These are phyloP conservation scores for Exidia glandulosa DNA, from an alignment of 768 basidiomycete genomes.

Conservation along the genomic window DNA sequence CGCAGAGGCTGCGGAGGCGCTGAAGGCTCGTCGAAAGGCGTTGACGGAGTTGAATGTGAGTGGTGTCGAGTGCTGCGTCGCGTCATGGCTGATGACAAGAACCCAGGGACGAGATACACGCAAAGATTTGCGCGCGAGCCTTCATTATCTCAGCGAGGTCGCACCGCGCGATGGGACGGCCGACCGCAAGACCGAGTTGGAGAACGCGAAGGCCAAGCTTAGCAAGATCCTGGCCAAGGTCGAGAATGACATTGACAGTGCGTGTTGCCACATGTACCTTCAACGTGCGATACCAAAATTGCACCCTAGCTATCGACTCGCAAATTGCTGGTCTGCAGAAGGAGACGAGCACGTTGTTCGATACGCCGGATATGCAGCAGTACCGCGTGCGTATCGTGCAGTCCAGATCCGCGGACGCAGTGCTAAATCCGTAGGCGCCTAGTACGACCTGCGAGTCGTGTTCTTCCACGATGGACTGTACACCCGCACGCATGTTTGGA, in stretches of 20 bases:
- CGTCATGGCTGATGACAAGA: neutral
- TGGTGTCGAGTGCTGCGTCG: slow-evolving; percentile 4
- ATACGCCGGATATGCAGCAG: slow-evolving; percentile 54
- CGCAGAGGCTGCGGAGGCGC: slow-evolving; percentile 34
- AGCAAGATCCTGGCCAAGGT: slow-evolving; percentile 40
- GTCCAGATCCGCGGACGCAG: neutral
- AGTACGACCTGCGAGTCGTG: slow-evolving; percentile 78
- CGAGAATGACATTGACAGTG: slow-evolving; percentile 45
- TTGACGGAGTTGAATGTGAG: slow-evolving; percentile 49
- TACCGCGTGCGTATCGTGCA: slow-evolving; percentile 33
- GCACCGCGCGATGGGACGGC: slow-evolving; percentile 37
- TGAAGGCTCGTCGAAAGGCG: slow-evolving; percentile 34
- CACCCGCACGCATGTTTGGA: slow-evolving; percentile 68
- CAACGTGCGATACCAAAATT: neutral
- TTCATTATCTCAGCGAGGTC: slow-evolving; percentile 64
- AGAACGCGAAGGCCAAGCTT: slow-evolving; percentile 38
- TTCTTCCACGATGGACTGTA: slow-evolving; percentile 68
- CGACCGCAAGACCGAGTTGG: slow-evolving; percentile 33
- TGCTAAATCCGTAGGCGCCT: neutral
- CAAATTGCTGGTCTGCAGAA: slow-evolving; percentile 34
- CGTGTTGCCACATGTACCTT: slow-evolving; percentile 3
- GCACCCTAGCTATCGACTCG: slow-evolving; percentile 39
- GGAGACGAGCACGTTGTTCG: slow-evolving; percentile 36
- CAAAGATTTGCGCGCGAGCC: slow-evolving; percentile 45
- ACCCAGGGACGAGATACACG: slow-evolving; percentile 53